Evolutionary conservation across 306 rosid species (phyloP).

Genomic region (Castanea mollissima): DNA sequence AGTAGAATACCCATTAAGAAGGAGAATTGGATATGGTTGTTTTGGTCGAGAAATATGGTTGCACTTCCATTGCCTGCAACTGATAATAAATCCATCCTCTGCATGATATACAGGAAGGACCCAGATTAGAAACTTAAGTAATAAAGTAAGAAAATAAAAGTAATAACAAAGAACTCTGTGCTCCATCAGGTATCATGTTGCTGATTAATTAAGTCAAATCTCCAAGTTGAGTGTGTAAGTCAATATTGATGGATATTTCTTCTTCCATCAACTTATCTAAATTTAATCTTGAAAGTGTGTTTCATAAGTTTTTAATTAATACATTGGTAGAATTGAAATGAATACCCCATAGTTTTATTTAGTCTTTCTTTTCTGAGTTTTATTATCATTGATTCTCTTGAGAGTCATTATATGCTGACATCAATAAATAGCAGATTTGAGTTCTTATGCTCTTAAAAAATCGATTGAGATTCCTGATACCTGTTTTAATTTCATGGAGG

Average conservation of each 20-base stretch:
- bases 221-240: neutral
- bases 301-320: neutral
- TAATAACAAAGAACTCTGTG: neutral
- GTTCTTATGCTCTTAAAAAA: too few relatives aligned
- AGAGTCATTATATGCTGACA: neutral
- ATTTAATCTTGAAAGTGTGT: neutral
- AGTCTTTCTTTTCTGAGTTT: neutral
- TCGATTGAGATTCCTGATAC: conserved; percentile 1
- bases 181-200: neutral
- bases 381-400: neutral
- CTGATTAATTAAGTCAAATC: neutral
- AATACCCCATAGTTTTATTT: neutral
- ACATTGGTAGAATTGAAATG: neutral
- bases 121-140: neutral
- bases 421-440: neutral
- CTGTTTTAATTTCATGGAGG: conserved; percentile 26
- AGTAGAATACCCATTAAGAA: conserved; percentile 29
- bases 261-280: neutral
- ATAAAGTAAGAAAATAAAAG: neutral
- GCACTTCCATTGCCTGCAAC: conserved; percentile 29
- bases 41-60: conserved; percentile 1
- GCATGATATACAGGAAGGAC: conserved; percentile 6
- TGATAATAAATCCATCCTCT: conserved; percentile 30
- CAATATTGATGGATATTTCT: neutral
- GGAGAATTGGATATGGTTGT: conserved; percentile 28